These are phyloP conservation scores for Myochromella boudieri DNA, from an alignment of 768 basidiomycete genomes.

Conservation along the genomic window DNA sequence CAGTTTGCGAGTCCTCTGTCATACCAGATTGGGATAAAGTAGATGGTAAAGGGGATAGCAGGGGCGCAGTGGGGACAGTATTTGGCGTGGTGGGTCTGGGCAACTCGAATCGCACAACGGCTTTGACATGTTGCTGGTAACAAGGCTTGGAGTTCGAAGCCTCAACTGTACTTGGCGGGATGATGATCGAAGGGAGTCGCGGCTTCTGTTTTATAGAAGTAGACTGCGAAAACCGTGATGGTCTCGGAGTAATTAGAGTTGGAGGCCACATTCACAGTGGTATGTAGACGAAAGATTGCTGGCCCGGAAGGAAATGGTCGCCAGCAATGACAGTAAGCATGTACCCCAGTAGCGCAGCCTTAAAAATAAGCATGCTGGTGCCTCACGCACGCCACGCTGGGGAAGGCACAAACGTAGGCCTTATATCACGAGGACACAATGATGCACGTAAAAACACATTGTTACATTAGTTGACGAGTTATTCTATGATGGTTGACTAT, in stretches of 20 bases:
- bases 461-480: no score
- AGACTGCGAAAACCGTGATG: neutral
- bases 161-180: conserved; percentile 21
- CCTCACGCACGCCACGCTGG: conserved; percentile 3
- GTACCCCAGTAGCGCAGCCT: neutral
- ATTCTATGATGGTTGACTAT: neutral
- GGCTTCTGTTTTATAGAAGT: conserved; percentile 16
- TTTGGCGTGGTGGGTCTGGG: conserved; percentile 7
- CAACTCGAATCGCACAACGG: conserved; percentile 1
- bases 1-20: conserved; percentile 25
- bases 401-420: no score
- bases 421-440: no score
- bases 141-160: neutral
- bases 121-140: neutral
- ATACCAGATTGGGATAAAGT: neutral
- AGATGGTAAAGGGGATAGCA: neutral
- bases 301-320: neutral
- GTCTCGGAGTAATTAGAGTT: conserved; percentile 9
- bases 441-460: no score
- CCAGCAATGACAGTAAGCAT: neutral
- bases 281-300: neutral
- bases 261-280: conserved; percentile 1
- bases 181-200: conserved; percentile 24
- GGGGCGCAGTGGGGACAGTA: conserved; percentile 4
- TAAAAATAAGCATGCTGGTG: conserved; percentile 1